A percentile compares a stretch with the other conserved stretches of the same genome.
phyloP scores from a whole-genome alignment of 176 grass and related monocot species.

The Ampelocalamus luodianensis region DNA sequence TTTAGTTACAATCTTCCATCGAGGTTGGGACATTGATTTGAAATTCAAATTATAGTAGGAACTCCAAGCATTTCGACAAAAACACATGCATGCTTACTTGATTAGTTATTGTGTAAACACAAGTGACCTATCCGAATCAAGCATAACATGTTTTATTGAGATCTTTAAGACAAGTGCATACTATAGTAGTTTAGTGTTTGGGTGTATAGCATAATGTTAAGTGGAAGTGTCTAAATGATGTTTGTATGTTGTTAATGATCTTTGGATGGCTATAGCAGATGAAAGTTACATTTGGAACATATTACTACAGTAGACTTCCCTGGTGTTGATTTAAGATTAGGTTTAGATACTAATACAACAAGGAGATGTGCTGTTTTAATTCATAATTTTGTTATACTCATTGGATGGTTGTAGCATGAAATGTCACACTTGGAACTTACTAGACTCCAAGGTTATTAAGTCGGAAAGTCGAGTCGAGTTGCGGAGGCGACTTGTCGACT shows the following conservation, averaged over 20 bases:
- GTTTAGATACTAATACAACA: slow-evolving; percentile 8
- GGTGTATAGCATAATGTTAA: neutral
- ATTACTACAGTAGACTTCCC: neutral
- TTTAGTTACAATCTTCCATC: neutral
- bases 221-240: slow-evolving; percentile 14
- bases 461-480: too few relatives aligned
- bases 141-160: neutral
- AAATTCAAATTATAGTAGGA: neutral
- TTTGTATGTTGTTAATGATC: neutral
- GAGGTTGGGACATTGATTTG: slow-evolving; percentile 3
- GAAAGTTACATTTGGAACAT: neutral
- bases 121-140: neutral
- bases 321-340: slow-evolving; percentile 5
- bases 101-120: neutral
- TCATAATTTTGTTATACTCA: neutral
- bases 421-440: slow-evolving; percentile 17
- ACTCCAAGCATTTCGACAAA: neutral
- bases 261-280: neutral
- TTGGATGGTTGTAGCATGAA: neutral
- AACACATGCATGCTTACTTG: neutral
- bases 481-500: too few relatives aligned
- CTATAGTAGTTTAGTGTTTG: neutral
- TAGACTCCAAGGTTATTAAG: neutral
- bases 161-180: neutral
- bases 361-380: neutral